Evolutionary conservation across 2,329 filamentous ascomycete species (phyloP).

Genomic region (Colletotrichum magnum): DNA sequence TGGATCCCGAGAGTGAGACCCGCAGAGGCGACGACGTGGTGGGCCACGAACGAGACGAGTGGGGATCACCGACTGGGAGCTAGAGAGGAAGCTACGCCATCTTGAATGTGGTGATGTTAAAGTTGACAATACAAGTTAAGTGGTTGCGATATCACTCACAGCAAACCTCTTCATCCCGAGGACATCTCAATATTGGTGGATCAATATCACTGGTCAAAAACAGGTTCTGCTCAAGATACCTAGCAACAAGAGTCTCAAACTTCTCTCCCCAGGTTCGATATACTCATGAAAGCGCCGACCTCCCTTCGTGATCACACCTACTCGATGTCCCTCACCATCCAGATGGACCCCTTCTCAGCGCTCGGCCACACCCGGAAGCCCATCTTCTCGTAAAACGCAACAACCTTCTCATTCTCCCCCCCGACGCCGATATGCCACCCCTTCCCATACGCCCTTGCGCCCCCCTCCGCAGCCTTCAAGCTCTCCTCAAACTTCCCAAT

Average conservation of each 20-base stretch:
- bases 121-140: too few species aligned
- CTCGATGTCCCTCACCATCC: conserved; percentile 58
- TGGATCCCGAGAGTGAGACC: neutral
- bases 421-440: conserved; percentile 61
- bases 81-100: too few species aligned
- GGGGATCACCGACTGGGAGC: neutral
- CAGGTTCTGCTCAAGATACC: too few species aligned
- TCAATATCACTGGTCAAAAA: too few species aligned
- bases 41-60: neutral
- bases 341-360: conserved; percentile 53
- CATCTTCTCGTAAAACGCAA: conserved; percentile 63
- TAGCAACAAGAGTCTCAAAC: too few species aligned
- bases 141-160: too few species aligned
- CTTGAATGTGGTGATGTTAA: too few species aligned
- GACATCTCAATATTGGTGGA: too few species aligned
- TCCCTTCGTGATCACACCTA: neutral
- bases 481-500: conserved; percentile 58
- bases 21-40: neutral
- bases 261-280: too few species aligned
- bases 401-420: conserved; percentile 62
- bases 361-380: conserved; percentile 58
- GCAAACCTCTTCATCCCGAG: too few species aligned
- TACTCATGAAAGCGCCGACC: too few species aligned
- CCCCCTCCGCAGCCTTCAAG: conserved; percentile 45
- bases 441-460: conserved; percentile 46